phyloP scores from a whole-genome alignment of 139 green algal genomes.

The Micromonas pusilla region DNA sequence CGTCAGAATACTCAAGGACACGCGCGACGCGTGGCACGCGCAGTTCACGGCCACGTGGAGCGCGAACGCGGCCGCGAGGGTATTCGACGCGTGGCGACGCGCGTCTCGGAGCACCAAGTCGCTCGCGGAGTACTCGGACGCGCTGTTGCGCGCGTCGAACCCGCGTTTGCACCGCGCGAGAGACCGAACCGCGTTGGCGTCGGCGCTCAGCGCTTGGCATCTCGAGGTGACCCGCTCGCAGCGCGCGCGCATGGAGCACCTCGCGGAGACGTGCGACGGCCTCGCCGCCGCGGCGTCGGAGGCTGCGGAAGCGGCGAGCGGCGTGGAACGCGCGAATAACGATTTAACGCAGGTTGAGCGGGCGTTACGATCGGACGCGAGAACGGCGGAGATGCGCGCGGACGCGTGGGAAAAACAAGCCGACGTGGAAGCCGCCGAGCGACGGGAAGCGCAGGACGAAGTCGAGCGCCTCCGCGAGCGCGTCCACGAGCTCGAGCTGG shows the following conservation, averaged over 20 bases:
- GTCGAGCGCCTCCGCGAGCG: not conserved
- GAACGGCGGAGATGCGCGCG: not conserved
- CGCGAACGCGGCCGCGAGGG: no score
- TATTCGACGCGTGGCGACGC: no score
- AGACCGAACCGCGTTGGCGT: not conserved
- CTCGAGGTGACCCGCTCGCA: not conserved
- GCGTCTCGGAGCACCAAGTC: not conserved
- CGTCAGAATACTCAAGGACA: not conserved
- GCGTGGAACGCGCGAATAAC: not conserved
- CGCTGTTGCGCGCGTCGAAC: not conserved
- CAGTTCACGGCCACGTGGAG: not conserved
- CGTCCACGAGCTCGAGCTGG: no score
- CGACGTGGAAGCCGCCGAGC: not conserved
- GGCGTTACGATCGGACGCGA: not conserved
- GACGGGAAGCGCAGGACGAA: not conserved
- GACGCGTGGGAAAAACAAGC: not conserved
- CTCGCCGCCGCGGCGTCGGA: not conserved
- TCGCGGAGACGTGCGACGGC: not conserved
- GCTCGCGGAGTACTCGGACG: not conserved
- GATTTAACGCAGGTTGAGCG: not conserved
- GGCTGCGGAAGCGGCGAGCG: no score
- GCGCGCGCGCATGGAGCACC: not conserved
- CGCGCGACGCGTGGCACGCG: not conserved
- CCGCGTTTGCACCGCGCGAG: not conserved
- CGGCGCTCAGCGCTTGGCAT: not conserved